Evolutionary conservation across 2,329 filamentous ascomycete genomes (phyloP).

Genomic region (Ustilaginoidea virens): DNA sequence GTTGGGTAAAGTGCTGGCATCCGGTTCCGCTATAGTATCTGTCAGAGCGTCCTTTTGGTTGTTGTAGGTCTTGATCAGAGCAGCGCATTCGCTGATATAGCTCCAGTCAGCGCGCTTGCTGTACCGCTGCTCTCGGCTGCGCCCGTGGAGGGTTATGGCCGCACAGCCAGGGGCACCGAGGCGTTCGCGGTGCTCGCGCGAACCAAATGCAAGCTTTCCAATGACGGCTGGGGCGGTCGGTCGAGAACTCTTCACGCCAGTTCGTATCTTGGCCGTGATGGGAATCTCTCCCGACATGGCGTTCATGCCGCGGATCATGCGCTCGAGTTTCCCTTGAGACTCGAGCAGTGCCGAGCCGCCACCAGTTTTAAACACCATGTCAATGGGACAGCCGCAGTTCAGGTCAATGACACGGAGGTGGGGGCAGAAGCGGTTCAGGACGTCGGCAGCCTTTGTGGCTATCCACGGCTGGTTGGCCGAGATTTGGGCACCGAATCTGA

Average conservation of each 20-base stretch:
- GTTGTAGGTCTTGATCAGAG: conserved; percentile 69
- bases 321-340: conserved; percentile 71
- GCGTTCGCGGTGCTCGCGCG: conserved; percentile 52
- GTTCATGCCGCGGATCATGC: conserved; percentile 94
- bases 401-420: conserved; percentile 82
- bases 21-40: conserved; percentile 67
- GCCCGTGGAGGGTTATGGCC: conserved; percentile 88
- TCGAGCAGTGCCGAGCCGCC: conserved; percentile 90
- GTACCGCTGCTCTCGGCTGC: conserved; percentile 88
- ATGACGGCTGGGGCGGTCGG: conserved; percentile 71
- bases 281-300: conserved; percentile 78
- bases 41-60: conserved; percentile 45
- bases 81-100: conserved; percentile 83
- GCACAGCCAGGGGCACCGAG: conserved; percentile 71
- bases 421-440: conserved; percentile 60
- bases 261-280: conserved; percentile 89
- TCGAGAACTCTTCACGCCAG: conserved; percentile 65
- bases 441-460: conserved; percentile 76
- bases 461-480: conserved; percentile 85
- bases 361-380: conserved; percentile 77
- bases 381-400: conserved; percentile 95
- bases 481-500: conserved; percentile 86
- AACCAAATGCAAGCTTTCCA: conserved; percentile 69
- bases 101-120: conserved; percentile 84
- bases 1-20: conserved; percentile 57